A percentile compares a stretch with the other conserved stretches of the same genome.
Evolutionary conservation across 768 basidiomycete species (phyloP).

Genomic region (Trametes cinnabarina): DNA sequence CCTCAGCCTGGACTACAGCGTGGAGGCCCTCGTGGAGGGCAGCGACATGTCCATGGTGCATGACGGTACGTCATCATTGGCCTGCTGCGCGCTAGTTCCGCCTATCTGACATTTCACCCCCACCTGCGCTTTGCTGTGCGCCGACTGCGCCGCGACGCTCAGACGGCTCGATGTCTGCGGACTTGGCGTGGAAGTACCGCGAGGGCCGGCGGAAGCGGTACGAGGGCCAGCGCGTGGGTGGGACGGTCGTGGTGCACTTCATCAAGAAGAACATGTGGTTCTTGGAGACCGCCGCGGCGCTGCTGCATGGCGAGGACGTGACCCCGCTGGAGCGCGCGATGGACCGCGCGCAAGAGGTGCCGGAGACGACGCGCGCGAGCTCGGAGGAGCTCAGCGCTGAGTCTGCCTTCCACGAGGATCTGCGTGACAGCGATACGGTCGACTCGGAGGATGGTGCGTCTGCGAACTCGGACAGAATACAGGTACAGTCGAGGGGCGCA

Average conservation of each 20-base stretch:
- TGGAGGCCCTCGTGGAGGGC: slow-evolving; percentile 93
- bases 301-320: slow-evolving; percentile 77
- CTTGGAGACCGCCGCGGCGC: slow-evolving; percentile 85
- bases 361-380: neutral
- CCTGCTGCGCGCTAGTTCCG: neutral
- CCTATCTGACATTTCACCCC: neutral
- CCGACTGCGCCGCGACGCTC: no score
- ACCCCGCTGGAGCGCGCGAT: slow-evolving; percentile 43
- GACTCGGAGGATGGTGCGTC: neutral
- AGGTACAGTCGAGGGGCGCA: neutral
- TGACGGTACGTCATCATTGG: slow-evolving; percentile 46
- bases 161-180: slow-evolving; percentile 60
- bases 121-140: slow-evolving; percentile 3
- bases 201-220: slow-evolving; percentile 70
- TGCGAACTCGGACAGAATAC: slow-evolving; percentile 1
- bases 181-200: slow-evolving; percentile 67
- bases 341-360: neutral
- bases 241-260: slow-evolving; percentile 94
- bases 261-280: slow-evolving; percentile 98
- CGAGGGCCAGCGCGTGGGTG: slow-evolving; percentile 72
- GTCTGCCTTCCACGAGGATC: neutral
- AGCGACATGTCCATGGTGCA: slow-evolving; percentile 74
- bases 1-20: slow-evolving; percentile 63
- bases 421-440: neutral
- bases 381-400: neutral